Conservation (phyloP, 2,329 filamentous ascomycete species). For the Teratosphaeria nubilosa region DNA sequence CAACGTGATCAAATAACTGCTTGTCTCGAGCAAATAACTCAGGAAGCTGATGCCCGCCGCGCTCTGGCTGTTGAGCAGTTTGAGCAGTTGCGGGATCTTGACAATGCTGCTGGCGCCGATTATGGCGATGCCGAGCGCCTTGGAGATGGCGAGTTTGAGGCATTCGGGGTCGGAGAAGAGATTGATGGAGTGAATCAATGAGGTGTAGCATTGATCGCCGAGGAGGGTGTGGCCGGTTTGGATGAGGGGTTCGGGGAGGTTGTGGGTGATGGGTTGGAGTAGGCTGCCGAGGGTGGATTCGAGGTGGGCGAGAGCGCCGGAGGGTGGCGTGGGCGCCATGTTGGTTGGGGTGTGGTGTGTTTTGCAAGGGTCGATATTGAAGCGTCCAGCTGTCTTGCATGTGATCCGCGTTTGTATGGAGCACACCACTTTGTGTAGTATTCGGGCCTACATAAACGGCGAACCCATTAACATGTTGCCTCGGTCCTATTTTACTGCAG, state of each 20-base stretch:
- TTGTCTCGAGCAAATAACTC: conserved; percentile 85
- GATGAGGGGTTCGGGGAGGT: conserved; percentile 58
- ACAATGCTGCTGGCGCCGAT: conserved; percentile 82
- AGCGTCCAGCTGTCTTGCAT: background rate
- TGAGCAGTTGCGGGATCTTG: conserved; percentile 94
- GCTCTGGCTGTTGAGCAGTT: conserved; percentile 72
- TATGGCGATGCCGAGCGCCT: conserved; percentile 87
- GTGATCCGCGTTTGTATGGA: background rate
- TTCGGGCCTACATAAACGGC: no score
- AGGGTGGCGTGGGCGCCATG: background rate
- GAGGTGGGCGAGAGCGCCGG: conserved; percentile 15
- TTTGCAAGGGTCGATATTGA: background rate
- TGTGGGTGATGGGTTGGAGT: conserved; percentile 36
- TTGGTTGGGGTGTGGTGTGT: background rate
- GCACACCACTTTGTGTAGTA: background rate
- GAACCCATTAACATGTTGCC: no score
- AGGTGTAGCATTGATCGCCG: conserved; percentile 73
- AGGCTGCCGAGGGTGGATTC: conserved; percentile 33
- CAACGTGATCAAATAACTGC: conserved; percentile 75
- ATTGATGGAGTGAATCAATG: conserved; percentile 76
- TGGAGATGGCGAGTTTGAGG: conserved; percentile 81
- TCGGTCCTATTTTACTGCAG: no score
- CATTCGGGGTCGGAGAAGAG: conserved; percentile 59
- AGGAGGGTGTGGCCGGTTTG: conserved; percentile 70
- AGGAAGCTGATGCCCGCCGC: conserved; percentile 79